Evolutionary conservation across 1,284 basidiomycete genomes (phyloP), one percentile per base, ranked within the genome.

Genomic region (Sphaerobolus stellatus): DNA sequence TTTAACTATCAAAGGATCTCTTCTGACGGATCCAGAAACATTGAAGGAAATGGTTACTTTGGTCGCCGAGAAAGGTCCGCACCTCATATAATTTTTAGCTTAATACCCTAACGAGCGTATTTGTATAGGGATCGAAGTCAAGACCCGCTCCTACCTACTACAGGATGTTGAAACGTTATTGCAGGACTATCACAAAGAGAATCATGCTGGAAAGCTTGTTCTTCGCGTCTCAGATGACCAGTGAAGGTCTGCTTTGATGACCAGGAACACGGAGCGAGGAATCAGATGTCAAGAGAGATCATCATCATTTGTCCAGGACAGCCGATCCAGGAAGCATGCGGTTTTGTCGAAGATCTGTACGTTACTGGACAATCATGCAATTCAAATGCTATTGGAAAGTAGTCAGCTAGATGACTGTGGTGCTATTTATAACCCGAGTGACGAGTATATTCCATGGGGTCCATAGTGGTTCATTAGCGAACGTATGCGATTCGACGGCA

Each of bases 61-160:
- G 20, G 52, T 54, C n/a, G 45, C 45, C 20, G 52, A 47, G 28
- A 54, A 54, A 38, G 52, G 52, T 48, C n/a, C 7, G 36, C 22
- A 5, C 3, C 4, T 22, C n/a, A 3, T 5, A 22, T 38, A n/a
- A n/a, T n/a, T n/a, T n/a, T n/a, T n/a, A 38, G 7, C n/a, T 7
- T 16, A 4, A n/a, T 22, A 38, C 22, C 36, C 36, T 4, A 5
- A 7, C 22, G 7, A 36, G 36, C 25, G 4, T 13, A 5, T 9
- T n/a, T n/a, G n/a, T n/a, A 18, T 25, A 45, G 43, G 25, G 5
- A 45, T 45, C 25, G 18, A 45, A 27, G 25, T 45, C n/a, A 45
- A 45, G 43, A 13, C 43, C 25, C 18, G 25, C 16, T 16, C 18
- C 5, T 45, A 45, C 9, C 25, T 24, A 16, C 25, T 45, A 45